Evolutionary conservation across 208 protist genomes (phyloP), one percentile per base, ranked within the genome.

Genomic region (Acanthamoeba healyi): DNA sequence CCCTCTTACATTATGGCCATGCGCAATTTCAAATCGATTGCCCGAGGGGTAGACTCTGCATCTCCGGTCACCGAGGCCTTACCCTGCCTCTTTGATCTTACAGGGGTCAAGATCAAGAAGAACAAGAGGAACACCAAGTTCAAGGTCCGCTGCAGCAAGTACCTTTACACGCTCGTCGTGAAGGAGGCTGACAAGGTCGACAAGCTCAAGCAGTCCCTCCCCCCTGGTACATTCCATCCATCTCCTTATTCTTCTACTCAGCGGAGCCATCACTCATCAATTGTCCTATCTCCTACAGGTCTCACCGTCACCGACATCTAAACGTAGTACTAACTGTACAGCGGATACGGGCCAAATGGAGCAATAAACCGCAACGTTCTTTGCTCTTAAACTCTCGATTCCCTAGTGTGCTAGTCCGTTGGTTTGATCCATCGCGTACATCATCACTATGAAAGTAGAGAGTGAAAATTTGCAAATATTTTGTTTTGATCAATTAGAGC

Each of bases 171-270:
- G 22, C 93, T 97, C 34, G 54, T 77, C 61, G 95, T 97, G 34
- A 96, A 84, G 42, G 95, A 97, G 65, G 54, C 88, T 0, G 94
- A 96, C 70, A 98, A 98, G 94, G 96, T 95, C 34, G 89, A 96
- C 42, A 98, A 97, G 96, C 94, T 98, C 32, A 95, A 96, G 93
- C 95, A 96, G 94, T 97, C 95, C 40, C 95, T 98, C 29, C 97
- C 97, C n/a, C 97, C 96, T 90, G 82, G 82, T 86, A 86, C 19
- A 15, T 90, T 70, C 22, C 32, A 4, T 29, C 36, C 15, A 19
- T 24, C 17, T 72, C 9, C 26, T 32, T 1, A 56, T 84, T 51
- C 9, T 84, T 51, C n/a, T n/a, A n/a, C n/a, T n/a, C n/a, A n/a
- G n/a, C n/a, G n/a, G n/a, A n/a, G n/a, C n/a, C n/a, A n/a, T n/a